Percentiles rank a stretch among this genome's conserved stretches.
Evolutionary conservation across 2,329 filamentous ascomycete genomes (phyloP).

Genomic region (Cladosporium phlei): DNA sequence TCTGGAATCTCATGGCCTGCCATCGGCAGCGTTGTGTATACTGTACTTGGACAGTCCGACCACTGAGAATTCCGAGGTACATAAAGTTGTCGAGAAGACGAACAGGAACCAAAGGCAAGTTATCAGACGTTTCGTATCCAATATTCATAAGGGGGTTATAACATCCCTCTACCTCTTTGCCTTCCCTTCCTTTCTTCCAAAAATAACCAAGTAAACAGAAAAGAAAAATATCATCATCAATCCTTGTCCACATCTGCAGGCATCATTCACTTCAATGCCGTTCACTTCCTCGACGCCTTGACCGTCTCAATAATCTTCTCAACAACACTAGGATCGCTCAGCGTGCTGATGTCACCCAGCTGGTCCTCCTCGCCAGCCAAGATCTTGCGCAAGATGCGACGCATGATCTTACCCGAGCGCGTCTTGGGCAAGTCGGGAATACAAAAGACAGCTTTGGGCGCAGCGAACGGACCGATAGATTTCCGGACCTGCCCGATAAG

Average conservation of each 20-base stretch:
- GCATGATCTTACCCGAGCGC: conserved; percentile 97
- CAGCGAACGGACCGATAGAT: conserved; percentile 95
- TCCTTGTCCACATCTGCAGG: background rate
- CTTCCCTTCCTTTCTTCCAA: background rate
- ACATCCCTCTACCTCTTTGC: background rate
- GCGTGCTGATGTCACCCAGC: conserved; percentile 86
- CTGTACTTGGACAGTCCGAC: no score
- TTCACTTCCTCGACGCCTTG: conserved; percentile 50
- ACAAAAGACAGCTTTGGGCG: conserved; percentile 86
- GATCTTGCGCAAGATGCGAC: conserved; percentile 94
- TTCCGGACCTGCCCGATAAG: conserved; percentile 91
- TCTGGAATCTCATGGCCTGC: no score
- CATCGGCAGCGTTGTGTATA: no score
- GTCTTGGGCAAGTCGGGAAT: conserved; percentile 96
- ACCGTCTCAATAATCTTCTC: conserved; percentile 83
- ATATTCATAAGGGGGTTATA: background rate
- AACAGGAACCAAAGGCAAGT: no score
- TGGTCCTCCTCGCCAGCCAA: conserved; percentile 95
- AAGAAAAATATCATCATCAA: background rate
- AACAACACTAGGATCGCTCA: conserved; percentile 86
- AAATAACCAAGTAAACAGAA: background rate
- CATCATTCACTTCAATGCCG: conserved; percentile 14
- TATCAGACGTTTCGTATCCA: no score
- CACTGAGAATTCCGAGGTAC: no score
- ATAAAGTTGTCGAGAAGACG: no score